phyloP scores from a whole-genome alignment of 805 yeast species.

The Kuraishia cidri region DNA sequence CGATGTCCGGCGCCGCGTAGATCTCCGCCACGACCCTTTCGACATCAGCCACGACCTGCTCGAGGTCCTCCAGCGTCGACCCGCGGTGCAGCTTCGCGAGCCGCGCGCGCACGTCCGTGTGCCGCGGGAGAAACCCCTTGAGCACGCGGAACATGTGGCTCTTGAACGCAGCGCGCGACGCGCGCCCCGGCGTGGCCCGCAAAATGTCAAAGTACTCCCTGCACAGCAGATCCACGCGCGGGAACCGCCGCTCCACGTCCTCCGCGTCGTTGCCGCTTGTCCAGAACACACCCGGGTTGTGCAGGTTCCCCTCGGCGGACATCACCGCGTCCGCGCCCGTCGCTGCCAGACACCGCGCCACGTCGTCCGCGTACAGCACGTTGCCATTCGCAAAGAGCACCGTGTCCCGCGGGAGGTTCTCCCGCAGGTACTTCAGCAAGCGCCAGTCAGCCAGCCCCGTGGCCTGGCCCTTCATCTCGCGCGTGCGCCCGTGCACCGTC shows the following conservation, averaged over 20 bases:
- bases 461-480: constrained; percentile 96
- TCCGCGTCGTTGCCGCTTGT: constrained; percentile 40
- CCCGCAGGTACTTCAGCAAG: constrained; percentile 62
- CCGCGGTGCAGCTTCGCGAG: constrained; percentile 44
- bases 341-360: constrained; percentile 54
- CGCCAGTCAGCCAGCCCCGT: constrained; percentile 97
- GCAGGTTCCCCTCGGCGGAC: constrained; percentile 95
- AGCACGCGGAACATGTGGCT: constrained; percentile 85
- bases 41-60: constrained; percentile 47
- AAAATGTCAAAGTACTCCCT: constrained; percentile 88
- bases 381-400: constrained; percentile 95
- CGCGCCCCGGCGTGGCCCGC: constrained; percentile 48
- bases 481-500: constrained; percentile 90
- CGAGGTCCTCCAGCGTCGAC: constrained; percentile 35
- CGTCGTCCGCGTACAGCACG: constrained; percentile 81
- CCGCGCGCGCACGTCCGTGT: constrained; percentile 69
- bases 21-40: constrained; percentile 59
- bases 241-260: constrained; percentile 59
- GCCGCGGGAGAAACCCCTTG: constrained; percentile 68
- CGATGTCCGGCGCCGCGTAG: constrained; percentile 40
- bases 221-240: constrained; percentile 75
- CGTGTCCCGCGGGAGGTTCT: constrained; percentile 67
- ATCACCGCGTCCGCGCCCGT: constrained; percentile 84
- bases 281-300: constrained; percentile 90
- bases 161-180: constrained; percentile 79